phyloP scores from a whole-genome alignment of 495 filamentous ascomycete species.

The Penicillium malachiteum region DNA sequence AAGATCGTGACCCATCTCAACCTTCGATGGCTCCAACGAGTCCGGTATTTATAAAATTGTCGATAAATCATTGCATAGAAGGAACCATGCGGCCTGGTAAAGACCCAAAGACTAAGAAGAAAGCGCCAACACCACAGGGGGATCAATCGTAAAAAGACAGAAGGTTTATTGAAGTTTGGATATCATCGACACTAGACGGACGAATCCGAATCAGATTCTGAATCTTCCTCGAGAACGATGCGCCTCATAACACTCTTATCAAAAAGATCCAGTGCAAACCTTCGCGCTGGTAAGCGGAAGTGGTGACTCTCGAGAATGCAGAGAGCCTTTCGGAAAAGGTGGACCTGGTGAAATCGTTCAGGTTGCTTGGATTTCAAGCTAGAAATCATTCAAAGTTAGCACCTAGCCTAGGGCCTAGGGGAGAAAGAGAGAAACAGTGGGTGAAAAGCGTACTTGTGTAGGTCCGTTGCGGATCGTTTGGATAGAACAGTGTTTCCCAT shows the following conservation, averaged over 20 bases:
- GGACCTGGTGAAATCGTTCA: conserved; percentile 68
- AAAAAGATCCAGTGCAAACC: conserved; percentile 89
- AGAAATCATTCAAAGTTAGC: conserved; percentile 17
- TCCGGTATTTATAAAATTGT: too few relatives aligned
- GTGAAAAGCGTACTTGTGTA: conserved; percentile 55
- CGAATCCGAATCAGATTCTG: conserved; percentile 41
- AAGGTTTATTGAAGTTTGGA: conserved; percentile 13
- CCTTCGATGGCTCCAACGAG: too few relatives aligned
- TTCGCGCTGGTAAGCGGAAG: conserved; percentile 78
- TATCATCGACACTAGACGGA: conserved; percentile 26
- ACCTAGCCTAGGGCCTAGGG: background rate
- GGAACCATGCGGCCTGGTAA: background rate
- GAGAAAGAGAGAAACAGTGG: background rate
- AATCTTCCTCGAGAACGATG: conserved; percentile 71
- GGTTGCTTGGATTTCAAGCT: conserved; percentile 67
- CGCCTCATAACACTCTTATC: conserved; percentile 82
- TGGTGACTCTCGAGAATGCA: conserved; percentile 84
- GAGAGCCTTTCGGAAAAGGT: conserved; percentile 81
- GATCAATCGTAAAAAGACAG: background rate
- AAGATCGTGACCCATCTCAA: too few relatives aligned
- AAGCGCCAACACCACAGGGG: background rate
- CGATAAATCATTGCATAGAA: background rate
- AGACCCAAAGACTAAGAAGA: background rate
- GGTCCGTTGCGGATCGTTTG: conserved; percentile 71
- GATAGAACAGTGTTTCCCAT: conserved; percentile 86